Base-by-base conservation (phyloP, 208 protist species). In the Angomonas ambiguus region DNA sequence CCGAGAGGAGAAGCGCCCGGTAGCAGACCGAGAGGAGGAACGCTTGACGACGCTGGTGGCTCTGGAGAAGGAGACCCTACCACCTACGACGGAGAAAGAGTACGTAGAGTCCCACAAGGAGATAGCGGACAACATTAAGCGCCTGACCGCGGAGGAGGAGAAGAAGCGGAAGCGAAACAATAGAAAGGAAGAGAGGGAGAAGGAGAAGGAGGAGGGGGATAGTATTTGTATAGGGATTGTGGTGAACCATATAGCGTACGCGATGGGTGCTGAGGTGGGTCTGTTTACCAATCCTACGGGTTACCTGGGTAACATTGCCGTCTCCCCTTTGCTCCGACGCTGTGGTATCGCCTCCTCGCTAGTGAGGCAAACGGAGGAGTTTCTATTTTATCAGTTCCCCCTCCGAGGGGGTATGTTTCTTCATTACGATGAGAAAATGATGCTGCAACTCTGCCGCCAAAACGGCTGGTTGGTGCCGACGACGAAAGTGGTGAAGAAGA, bases 291-390 rank as follows among this genome's bases (percentile, higher is more conserved):
- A 87, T 32, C 90, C 90, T 27, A 88, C 77, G 0, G 65, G 72
- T 28, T 95, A 95, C 72, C 68, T 95, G 25, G 74, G 80, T 31
- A 83, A 75, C 41, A 76, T 95, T 41, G 84, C 79, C 0, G 85
- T 95, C 10, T 67, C 82, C 22, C 68, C 69, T 18, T 41, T 51
- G 10, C 53, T 91, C 53, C 90, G 78, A 16, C 28, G 65, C 10
- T 73, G 81, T 61, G 90, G 90, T n/a, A 25, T 95, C 18, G 90
- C 86, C 31, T 42, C 61, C 18, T 32, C 56, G 57, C 57, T 95
- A 35, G 73, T 95, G 10, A n/a, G 71, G 18, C 75, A 67, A 13
- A 91, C 84, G 53, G 24, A 86, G 1, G 35, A 53, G 0, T 92
- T 89, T 62, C 74, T 93, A 62, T 74, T 73, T 16, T 65, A 69